phyloP scores from a whole-genome alignment of 768 basidiomycete species.

The Sporobolomyces roseus region DNA sequence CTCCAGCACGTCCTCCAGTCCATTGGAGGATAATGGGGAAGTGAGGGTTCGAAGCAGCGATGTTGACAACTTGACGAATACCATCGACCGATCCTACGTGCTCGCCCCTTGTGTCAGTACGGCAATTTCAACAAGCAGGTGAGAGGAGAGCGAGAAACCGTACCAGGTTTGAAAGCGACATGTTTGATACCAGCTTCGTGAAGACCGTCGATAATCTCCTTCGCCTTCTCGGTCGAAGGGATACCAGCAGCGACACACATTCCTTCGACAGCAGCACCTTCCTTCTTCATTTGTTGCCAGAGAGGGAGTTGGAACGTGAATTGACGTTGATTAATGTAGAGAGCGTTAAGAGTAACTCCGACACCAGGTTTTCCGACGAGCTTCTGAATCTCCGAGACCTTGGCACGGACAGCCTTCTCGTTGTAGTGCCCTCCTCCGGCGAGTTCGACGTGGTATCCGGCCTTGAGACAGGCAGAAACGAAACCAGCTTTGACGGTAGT shows the following conservation, averaged over 20 bases:
- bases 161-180: conserved; percentile 92
- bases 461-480: conserved; percentile 83
- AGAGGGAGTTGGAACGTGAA: conserved; percentile 91
- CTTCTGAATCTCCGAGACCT: conserved; percentile 85
- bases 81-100: conserved; percentile 71
- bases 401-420: conserved; percentile 75
- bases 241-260: conserved; percentile 98
- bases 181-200: conserved; percentile 84
- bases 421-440: conserved; percentile 99
- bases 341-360: conserved; percentile 86
- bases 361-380: conserved; percentile 74
- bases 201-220: conserved; percentile 86
- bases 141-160: background rate
- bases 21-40: conserved; percentile 98
- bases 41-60: conserved; percentile 86
- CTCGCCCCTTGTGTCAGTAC: background rate
- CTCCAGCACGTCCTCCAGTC: conserved; percentile 98
- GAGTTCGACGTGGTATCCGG: conserved; percentile 93
- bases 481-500: conserved; percentile 93
- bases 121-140: background rate
- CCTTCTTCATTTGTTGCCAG: conserved; percentile 95
- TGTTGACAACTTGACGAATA: conserved; percentile 93
- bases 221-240: conserved; percentile 92
- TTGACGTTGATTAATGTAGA: conserved; percentile 97
- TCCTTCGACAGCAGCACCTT: conserved; percentile 94